These are phyloP conservation scores for Chaetomiaceae sp. DNA, from an alignment of 2,329 filamentous ascomycete genomes.

Conservation along the genomic window DNA sequence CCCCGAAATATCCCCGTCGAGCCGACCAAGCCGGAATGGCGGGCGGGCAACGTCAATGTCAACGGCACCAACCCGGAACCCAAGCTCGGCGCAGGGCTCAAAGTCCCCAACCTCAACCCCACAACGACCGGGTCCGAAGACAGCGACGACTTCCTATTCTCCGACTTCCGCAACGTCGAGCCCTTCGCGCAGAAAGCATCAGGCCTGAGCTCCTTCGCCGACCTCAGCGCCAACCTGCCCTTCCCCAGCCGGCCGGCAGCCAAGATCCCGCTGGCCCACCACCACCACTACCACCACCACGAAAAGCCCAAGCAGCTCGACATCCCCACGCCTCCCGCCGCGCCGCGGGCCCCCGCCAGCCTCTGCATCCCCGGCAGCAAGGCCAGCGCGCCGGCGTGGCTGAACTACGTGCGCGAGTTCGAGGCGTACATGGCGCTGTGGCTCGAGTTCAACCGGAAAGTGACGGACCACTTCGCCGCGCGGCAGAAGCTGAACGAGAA, in stretches of 20 bases:
- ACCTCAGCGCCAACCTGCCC: conserved; percentile 52
- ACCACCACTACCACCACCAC: conserved; percentile 27
- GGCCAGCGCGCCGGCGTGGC: conserved; percentile 41
- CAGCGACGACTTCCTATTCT: conserved; percentile 49
- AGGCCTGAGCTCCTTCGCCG: conserved; percentile 50
- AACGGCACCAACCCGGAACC: conserved; percentile 19
- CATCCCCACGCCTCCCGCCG: conserved; percentile 46
- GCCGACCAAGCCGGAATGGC: conserved; percentile 56
- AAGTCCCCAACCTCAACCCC: conserved; percentile 29
- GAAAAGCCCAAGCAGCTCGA: conserved; percentile 33
- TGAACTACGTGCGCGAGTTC: conserved; percentile 50
- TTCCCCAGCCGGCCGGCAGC: conserved; percentile 50
- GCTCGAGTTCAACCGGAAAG: conserved; percentile 45
- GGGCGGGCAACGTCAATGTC: conserved; percentile 43
- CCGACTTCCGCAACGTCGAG: conserved; percentile 52
- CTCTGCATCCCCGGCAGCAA: conserved; percentile 41
- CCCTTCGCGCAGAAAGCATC: conserved; percentile 43
- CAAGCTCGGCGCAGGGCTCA: conserved; percentile 20
- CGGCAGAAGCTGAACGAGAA: conserved; percentile 41
- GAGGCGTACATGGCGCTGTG: conserved; percentile 49
- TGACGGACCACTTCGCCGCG: conserved; percentile 52
- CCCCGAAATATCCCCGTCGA: conserved; percentile 54
- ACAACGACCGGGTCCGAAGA: conserved; percentile 50
- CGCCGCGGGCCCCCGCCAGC: conserved; percentile 44
- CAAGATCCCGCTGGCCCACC: conserved; percentile 34